Evolutionary conservation across 2,329 filamentous ascomycete genomes (phyloP), one percentile per base, ranked within the genome.

Genomic region (Verticillium zaregamsianum): DNA sequence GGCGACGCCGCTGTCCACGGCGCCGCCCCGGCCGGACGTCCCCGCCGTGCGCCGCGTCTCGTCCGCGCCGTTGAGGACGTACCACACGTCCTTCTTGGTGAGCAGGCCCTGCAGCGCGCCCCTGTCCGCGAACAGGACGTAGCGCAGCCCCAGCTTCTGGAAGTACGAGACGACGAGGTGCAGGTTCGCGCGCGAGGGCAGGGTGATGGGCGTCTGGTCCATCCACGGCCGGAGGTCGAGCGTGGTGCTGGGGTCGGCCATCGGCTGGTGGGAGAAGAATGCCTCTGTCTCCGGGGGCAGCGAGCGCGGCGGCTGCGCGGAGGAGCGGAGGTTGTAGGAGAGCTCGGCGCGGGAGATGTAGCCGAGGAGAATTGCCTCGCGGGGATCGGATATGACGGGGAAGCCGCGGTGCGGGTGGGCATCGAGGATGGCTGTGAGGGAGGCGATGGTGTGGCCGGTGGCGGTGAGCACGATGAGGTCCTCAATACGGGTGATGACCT

Each of bases 41-140:
- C 69, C 58, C 12, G 58, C 58, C 14, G 74, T 79, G 23, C 80
- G 77, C 31, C 82, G 77, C 60, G 84, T 84, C 72, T 88, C 86
- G 66, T 90, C 88, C 11, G 86, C 87, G 52, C 90, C 91, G 71
- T 97, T 92, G 55, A 98, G 81, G 45, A 98, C 88, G 74, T 92
- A 93, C 91, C 93, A 98, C 37, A 96, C 89, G 76, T 99, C 95
- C 79, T 99, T 99, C 80, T 98, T 98, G 23, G 95, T 99, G 67
- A 98, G 79, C 57, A 99, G 75, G 0, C 95, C 95, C 73, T 92
- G 88, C 45, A 99, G 77, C 58, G 86, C 85, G 23, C 95, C 95
- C 57, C 89, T 85, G 66, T 97, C 91, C 45, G 86, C 87, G 73
- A 98, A 96, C 3, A 98, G 78, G 5, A 99, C 86, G 77, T 98